Evolutionary conservation across 73 alveolate species (phyloP).

Genomic region (Urostyla sp.): DNA sequence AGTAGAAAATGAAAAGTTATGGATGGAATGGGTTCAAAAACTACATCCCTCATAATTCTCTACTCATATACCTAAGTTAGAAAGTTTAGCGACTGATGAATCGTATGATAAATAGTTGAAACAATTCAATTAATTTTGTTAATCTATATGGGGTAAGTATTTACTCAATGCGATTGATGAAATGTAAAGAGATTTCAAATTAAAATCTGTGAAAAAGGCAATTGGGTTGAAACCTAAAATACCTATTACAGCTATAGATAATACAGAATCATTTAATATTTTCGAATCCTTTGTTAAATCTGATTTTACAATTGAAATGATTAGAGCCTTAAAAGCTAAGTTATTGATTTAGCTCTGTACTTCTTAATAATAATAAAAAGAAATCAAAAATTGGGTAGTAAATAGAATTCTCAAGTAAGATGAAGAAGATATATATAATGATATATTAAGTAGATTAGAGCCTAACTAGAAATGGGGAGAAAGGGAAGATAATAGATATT

Average conservation of each 20-base stretch:
- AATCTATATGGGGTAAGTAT: neutral
- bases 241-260: neutral
- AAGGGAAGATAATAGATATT: slow-evolving; percentile 2
- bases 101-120: neutral
- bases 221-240: neutral
- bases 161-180: neutral
- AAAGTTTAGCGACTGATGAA: neutral
- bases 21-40: neutral
- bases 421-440: neutral
- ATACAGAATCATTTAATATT: neutral
- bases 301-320: neutral
- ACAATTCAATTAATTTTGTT: neutral
- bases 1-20: neutral
- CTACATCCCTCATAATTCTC: too few relatives aligned
- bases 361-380: neutral
- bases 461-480: neutral
- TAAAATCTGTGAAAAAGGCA: neutral
- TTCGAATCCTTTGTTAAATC: neutral
- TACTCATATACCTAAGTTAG: too few relatives aligned
- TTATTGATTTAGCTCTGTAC: neutral
- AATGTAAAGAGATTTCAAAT: neutral
- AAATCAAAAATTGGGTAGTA: neutral
- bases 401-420: neutral
- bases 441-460: neutral
- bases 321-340: neutral